Conservation (phyloP, 179 eudicot genomes). For the Spinacia oleracea region DNA sequence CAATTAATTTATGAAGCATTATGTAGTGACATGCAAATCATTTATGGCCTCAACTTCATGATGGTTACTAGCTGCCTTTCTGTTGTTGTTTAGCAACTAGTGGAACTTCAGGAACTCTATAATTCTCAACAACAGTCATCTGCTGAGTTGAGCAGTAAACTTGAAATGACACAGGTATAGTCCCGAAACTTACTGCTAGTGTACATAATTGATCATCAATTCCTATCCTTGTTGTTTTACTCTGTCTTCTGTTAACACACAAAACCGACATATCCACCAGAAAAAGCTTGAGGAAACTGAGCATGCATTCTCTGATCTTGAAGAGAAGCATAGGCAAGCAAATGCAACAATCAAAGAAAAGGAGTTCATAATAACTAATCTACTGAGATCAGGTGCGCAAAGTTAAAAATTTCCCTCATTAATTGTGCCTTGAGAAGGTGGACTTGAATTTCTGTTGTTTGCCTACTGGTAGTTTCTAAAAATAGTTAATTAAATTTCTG, state of each 20-base stretch:
- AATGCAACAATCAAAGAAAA: conserved; percentile 88
- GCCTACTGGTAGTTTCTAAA: neutral
- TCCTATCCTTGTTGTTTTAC: conserved; percentile 7
- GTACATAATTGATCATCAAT: conserved; percentile 3
- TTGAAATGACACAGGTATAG: conserved; percentile 79
- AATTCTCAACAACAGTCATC: conserved; percentile 69
- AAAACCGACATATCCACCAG: conserved; percentile 44
- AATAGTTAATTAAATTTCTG: no score
- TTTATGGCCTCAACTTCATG: neutral
- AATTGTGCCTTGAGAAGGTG: conserved; percentile 10
- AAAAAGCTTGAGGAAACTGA: conserved; percentile 84
- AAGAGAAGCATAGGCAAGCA: conserved; percentile 88
- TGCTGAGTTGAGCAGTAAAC: conserved; percentile 69
- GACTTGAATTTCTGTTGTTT: neutral
- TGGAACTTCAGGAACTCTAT: conserved; percentile 76
- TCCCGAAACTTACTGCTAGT: neutral
- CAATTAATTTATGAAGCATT: neutral
- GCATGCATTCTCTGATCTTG: conserved; percentile 74
- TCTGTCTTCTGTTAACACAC: neutral
- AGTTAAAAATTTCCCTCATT: neutral
- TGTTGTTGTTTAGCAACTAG: conserved; percentile 51
- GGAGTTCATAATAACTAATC: conserved; percentile 79
- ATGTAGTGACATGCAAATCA: neutral
- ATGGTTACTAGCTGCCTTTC: conserved; percentile 7
- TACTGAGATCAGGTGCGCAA: conserved; percentile 81